Evolutionary conservation across 108 stramenopile species (phyloP).

Genomic region (Nannochloropsis salina): DNA sequence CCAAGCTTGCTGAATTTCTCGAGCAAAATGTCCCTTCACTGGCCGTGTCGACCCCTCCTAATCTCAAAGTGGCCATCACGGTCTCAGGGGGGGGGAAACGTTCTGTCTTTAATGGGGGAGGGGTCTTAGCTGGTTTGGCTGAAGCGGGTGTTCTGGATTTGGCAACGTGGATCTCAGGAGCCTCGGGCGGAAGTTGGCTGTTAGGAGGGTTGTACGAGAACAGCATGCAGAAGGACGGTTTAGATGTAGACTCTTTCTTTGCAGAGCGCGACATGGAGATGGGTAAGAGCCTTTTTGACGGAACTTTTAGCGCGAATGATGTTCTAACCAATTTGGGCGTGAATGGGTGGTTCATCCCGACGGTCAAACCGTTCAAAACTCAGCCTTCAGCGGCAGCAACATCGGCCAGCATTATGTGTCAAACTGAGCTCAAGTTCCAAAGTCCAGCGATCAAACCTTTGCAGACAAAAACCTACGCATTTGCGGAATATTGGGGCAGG

Average conservation of each 20-base stretch:
- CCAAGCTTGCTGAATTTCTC: not conserved
- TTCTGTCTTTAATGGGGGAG: not conserved
- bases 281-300: not conserved
- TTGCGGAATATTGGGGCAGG: not conserved
- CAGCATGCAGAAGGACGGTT: not conserved
- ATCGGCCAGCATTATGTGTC: not conserved
- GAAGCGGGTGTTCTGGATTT: conserved; percentile 3
- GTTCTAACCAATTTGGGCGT: conserved; percentile 7
- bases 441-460: not conserved
- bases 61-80: not conserved
- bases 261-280: not conserved
- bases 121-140: not conserved
- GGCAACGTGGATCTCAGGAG: not conserved
- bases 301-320: not conserved
- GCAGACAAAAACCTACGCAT: not conserved
- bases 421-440: conserved; percentile 6
- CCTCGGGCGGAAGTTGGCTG: not conserved
- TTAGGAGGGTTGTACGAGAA: not conserved
- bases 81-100: not conserved
- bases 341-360: not conserved
- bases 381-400: not conserved
- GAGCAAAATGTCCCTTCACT: not conserved
- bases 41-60: not conserved
- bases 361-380: not conserved
- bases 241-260: not conserved